These are phyloP conservation scores for Saururus chinensis DNA, from an alignment of 164 flowering plant genomes.

Conservation along the genomic window DNA sequence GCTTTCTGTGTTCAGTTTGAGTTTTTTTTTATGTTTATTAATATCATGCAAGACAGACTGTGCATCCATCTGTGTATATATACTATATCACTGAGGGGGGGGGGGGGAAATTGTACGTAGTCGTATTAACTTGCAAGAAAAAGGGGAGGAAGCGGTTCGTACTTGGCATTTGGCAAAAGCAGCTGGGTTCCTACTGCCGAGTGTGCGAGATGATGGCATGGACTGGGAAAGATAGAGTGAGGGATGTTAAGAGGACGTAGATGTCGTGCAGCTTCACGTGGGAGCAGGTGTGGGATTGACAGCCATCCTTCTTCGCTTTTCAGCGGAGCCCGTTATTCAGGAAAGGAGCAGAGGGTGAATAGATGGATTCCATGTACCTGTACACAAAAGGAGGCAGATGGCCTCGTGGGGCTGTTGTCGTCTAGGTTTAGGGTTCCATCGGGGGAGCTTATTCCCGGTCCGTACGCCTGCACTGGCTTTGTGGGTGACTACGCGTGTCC, in stretches of 20 bases:
- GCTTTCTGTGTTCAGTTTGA: too few species aligned
- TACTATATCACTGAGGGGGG: too few species aligned
- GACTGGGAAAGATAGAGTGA: too few species aligned
- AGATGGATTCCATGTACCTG: conserved; percentile 3
- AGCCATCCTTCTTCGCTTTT: conserved; percentile 1
- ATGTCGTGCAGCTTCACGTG: conserved; percentile 3
- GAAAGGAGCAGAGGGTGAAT: neutral
- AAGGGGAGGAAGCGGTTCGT: too few species aligned
- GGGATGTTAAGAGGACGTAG: neutral
- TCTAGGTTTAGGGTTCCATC: conserved; percentile 6
- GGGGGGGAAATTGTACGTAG: too few species aligned
- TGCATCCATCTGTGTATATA: too few species aligned
- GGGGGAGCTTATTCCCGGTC: neutral
- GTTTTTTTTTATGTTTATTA: too few species aligned
- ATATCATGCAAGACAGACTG: too few species aligned
- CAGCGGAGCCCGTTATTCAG: conserved; percentile 4
- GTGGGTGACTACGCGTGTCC: neutral
- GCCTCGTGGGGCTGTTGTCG: neutral
- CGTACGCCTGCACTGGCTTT: neutral
- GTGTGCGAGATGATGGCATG: too few species aligned
- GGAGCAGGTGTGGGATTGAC: conserved; percentile 5
- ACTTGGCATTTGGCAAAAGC: too few species aligned
- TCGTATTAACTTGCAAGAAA: too few species aligned
- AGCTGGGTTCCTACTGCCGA: too few species aligned
- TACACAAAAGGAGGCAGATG: neutral